Evolutionary conservation across 495 filamentous ascomycete species (phyloP).

Genomic region (Aspergillus cavernicola): DNA sequence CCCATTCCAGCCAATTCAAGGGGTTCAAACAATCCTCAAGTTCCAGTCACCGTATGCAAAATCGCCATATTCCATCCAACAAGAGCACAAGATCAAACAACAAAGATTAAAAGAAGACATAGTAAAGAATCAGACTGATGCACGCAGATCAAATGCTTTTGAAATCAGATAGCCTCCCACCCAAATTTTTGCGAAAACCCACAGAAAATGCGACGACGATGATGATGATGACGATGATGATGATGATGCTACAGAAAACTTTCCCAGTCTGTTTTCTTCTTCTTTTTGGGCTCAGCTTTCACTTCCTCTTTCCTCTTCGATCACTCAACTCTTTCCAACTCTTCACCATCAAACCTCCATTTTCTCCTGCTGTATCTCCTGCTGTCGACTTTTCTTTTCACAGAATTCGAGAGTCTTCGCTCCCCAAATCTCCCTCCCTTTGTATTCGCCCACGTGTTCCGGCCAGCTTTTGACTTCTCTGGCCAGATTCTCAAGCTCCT

Average conservation of each 20-base stretch:
- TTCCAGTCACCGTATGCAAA: neutral
- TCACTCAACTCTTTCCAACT: too few species aligned
- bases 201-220: slow-evolving; percentile 15
- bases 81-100: slow-evolving; percentile 8
- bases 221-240: slow-evolving; percentile 5
- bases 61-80: neutral
- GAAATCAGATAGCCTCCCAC: slow-evolving; percentile 35
- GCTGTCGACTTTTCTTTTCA: slow-evolving; percentile 16
- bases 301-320: neutral
- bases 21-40: neutral
- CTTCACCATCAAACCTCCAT: slow-evolving; percentile 21
- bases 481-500: slow-evolving; percentile 41
- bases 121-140: slow-evolving; percentile 5
- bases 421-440: slow-evolving; percentile 50
- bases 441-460: slow-evolving; percentile 49
- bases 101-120: slow-evolving; percentile 7
- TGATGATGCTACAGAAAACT: slow-evolving; percentile 22
- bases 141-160: slow-evolving; percentile 16
- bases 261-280: neutral
- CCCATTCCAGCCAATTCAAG: neutral
- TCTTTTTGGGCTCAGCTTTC: neutral
- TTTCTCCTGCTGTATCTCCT: slow-evolving; percentile 14
- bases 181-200: slow-evolving; percentile 25
- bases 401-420: slow-evolving; percentile 43
- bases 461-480: slow-evolving; percentile 52